Conservation (phyloP, 371 early-diverging fungal genomes). For the Cladochytrium tenue region DNA sequence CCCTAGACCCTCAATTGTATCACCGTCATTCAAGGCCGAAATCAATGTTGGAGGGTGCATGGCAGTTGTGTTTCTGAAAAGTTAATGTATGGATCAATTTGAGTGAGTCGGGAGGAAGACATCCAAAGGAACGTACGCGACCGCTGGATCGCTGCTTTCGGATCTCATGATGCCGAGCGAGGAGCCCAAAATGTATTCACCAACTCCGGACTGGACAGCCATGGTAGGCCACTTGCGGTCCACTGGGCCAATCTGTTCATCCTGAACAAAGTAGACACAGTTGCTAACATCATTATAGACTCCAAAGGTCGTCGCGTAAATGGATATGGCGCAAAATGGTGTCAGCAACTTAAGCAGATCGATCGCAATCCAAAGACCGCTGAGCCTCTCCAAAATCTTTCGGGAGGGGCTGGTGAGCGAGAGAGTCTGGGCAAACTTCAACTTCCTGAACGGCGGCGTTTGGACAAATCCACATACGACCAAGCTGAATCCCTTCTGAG, state of each 20-base stretch:
- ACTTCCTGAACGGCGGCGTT: no score
- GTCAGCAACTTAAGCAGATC: constrained; percentile 6
- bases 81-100: no score
- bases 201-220: constrained; percentile 18
- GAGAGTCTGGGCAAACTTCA: no score
- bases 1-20: constrained; percentile 32
- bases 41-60: constrained; percentile 9
- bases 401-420: no score
- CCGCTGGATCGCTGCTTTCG: constrained; percentile 7
- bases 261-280: constrained; percentile 16
- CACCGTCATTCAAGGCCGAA: constrained; percentile 11
- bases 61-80: constrained; percentile 21
- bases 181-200: constrained; percentile 31
- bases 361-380: constrained; percentile 3
- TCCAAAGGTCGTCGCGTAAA: neutral
- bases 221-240: constrained; percentile 27
- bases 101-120: constrained; percentile 5
- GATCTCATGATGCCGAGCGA: constrained; percentile 34
- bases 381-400: neutral
- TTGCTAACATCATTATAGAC: constrained; percentile 6
- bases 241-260: neutral
- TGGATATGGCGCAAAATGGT: constrained; percentile 4
- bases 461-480: no score
- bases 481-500: constrained; percentile 17
- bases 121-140: neutral